Conservation (phyloP, 768 basidiomycete species). For the Trametes cinnabarina region DNA sequence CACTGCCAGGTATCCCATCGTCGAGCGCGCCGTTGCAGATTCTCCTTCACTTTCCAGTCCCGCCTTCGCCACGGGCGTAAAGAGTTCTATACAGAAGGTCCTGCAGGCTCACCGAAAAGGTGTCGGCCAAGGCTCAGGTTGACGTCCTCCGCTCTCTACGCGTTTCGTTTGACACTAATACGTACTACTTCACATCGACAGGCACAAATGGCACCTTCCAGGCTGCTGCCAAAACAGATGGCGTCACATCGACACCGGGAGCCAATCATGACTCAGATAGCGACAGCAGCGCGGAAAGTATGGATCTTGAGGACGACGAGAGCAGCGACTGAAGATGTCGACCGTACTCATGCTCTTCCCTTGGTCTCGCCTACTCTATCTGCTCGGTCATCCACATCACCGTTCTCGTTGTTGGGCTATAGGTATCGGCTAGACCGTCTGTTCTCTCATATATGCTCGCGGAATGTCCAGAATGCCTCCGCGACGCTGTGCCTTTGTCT, state of each 20-base stretch:
- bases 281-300: constrained; percentile 17
- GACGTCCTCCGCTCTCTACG: neutral
- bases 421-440: no score
- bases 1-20: constrained; percentile 56
- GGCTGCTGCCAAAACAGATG: neutral
- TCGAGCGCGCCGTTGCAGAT: constrained; percentile 54
- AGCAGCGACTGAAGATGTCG: constrained; percentile 18
- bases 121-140: neutral
- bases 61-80: constrained; percentile 34
- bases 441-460: no score
- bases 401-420: no score
- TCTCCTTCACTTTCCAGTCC: constrained; percentile 22
- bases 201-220: neutral
- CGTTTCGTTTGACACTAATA: neutral
- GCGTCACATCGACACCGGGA: neutral
- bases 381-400: no score
- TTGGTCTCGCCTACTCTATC: no score
- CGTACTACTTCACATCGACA: neutral
- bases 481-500: no score
- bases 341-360: no score
- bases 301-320: constrained; percentile 17
- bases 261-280: constrained; percentile 9
- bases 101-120: constrained; percentile 31
- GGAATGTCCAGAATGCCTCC: no score
- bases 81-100: constrained; percentile 35